Base-by-base conservation (phyloP, 140 eudicot species). In the Stevia rebaudiana region DNA sequence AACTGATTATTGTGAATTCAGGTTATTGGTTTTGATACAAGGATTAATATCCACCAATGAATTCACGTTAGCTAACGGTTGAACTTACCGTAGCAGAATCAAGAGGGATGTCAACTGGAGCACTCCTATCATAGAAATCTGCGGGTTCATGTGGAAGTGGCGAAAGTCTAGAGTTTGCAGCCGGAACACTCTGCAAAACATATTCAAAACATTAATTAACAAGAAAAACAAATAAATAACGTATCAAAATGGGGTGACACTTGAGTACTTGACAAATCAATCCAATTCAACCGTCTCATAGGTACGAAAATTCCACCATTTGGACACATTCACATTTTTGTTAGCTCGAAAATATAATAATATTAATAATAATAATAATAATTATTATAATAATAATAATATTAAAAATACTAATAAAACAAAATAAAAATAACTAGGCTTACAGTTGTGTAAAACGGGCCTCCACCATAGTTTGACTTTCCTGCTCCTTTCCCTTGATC, bases 71-170 rank as follows among this genome's bases (percentile, higher is more conserved):
- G 1, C 24, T 10, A 50, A 55, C 15, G 46, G 39, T 22, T 58
- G 17, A 50, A 63, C 63, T 55, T 78, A 89, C 97, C 74, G 75
- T 65, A 65, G 77, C 63, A 23, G 80, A 81, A 50, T 83, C 95
- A 56, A 77, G 89, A 36, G 96, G 94, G 61, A 88, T 85, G 71
- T 88, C 96, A 46, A 88, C 84, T 6, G 94, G 65, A 48, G 88
- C 88, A 73, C 75, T 80, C 28, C 83, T 86, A 58, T 82, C 82
- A 58, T 88, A 88, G 61, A 88, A 88, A 74, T 82, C 96, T 47
- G 81, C 94, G 22, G 86, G 94, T 64, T 88, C 96, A 15, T 82
- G 96, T 30, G 96, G 95, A 68, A 88, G 95, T 3, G 96, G 94
- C 41, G 88, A 78, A 65, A 83, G 94, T 74, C 91, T 80, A 8